A percentile compares a stretch with the other conserved stretches of the same genome.
Evolutionary conservation across 305 asterid species (phyloP).

Genomic region (Fraxinus greggii): DNA sequence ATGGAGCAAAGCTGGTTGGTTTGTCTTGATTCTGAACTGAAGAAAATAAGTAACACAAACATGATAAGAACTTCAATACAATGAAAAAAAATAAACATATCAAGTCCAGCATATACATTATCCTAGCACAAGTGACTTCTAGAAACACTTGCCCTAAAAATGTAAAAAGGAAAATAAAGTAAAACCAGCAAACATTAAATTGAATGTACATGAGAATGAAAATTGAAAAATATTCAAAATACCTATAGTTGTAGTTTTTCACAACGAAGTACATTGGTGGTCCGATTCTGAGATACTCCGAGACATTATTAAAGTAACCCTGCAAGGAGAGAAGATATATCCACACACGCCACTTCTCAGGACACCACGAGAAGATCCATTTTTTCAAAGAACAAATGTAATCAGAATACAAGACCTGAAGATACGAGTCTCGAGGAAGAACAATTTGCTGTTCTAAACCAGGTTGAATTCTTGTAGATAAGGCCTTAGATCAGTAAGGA

Average conservation of each 20-base stretch:
- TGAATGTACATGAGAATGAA: background rate
- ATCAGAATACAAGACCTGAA: constrained; percentile 57
- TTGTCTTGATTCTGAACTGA: constrained; percentile 85
- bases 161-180: background rate
- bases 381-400: constrained; percentile 14
- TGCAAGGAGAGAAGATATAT: constrained; percentile 32
- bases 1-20: constrained; percentile 93
- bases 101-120: background rate
- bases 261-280: constrained; percentile 94
- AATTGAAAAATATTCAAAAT: background rate
- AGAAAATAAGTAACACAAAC: constrained; percentile 28
- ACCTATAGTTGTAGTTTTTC: constrained; percentile 90
- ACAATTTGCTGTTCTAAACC: constrained; percentile 97
- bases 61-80: constrained; percentile 17
- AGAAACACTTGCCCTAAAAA: background rate
- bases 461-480: constrained; percentile 87
- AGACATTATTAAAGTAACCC: constrained; percentile 78
- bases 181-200: background rate
- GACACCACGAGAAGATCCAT: background rate
- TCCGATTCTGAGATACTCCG: constrained; percentile 85
- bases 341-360: constrained; percentile 21
- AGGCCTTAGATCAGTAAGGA: constrained; percentile 53
- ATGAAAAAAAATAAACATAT: background rate
- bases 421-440: constrained; percentile 96
- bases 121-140: background rate